Evolutionary conservation across 345 rosid genomes (phyloP), one percentile per base, ranked within the genome.

Genomic region (Mercurialis annua): DNA sequence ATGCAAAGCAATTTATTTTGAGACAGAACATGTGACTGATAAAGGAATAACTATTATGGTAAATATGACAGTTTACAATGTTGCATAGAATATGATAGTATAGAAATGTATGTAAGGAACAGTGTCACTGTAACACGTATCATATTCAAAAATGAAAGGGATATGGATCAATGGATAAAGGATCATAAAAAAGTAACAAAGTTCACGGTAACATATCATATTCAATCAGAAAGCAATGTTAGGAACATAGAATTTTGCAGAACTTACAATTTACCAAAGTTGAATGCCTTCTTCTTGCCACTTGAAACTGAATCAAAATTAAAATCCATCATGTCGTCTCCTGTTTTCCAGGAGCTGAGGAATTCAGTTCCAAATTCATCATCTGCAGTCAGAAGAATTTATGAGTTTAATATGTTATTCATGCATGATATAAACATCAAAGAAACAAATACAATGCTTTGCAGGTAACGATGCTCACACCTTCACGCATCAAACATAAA

Each of bases 221-320:
- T 38, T 23, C 31, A 38, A 56, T 30, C 38, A 52, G 21, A 29
- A 56, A 34, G 40, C 40, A 34, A 66, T 56, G 66, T 44, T 21
- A 68, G 44, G 18, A 52, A 50, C 44, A 27, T 31, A 27, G 48
- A 18, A 29, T 23, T 20, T 31, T 69, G 31, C 48, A 38, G 66
- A 29, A 85, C 98, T 88, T 84, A 94, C 99, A 94, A 61, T 65
- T 85, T 88, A 12, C 69, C 96, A 73, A 89, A 86, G 73, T 77
- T 80, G 74, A 86, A 82, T 69, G 78, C 63, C 75, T 89, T 89
- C 71, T 85, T 82, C 73, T 80, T 81, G 53, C 87, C 86, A 64
- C 58, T 87, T 48, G 86, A 70, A 68, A 77, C 60, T 26, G 82
- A 44, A 46, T 73, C 87, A 76, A 86, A 85, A 83, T 63, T 75